phyloP scores from a whole-genome alignment of 164 flowering plant genomes.

The Chimonanthus praecox region DNA sequence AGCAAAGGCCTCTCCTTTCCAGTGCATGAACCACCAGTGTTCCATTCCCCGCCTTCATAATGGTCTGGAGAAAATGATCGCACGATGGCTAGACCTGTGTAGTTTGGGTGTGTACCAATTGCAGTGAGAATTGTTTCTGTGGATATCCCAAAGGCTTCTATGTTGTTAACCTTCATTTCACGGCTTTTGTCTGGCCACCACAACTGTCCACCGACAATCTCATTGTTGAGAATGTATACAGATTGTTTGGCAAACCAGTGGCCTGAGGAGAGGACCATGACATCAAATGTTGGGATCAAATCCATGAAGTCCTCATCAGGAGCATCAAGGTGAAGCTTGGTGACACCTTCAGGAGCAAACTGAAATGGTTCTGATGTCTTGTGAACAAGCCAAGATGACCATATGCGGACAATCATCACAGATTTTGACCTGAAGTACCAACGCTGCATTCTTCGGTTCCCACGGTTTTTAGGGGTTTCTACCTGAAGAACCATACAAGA shows the following conservation, averaged over 20 bases:
- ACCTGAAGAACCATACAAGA: constrained; percentile 36
- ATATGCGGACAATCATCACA: constrained; percentile 65
- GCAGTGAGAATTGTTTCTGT: constrained; percentile 69
- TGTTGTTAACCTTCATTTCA: constrained; percentile 52
- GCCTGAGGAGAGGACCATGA: constrained; percentile 85
- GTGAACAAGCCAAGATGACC: constrained; percentile 98
- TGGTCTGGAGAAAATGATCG: constrained; percentile 93
- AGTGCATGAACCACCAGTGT: constrained; percentile 96
- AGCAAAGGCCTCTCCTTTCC: constrained; percentile 64
- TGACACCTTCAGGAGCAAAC: constrained; percentile 69
- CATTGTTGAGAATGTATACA: constrained; percentile 60
- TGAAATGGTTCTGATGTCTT: constrained; percentile 50
- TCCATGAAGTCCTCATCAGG: constrained; percentile 73
- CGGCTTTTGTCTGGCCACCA: constrained; percentile 81
- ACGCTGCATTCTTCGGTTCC: constrained; percentile 76
- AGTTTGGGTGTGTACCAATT: constrained; percentile 58
- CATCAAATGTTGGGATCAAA: constrained; percentile 53
- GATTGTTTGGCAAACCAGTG: constrained; percentile 98
- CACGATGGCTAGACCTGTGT: constrained; percentile 72
- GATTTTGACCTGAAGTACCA: constrained; percentile 69
- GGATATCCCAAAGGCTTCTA: constrained; percentile 81
- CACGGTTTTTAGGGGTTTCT: constrained; percentile 81
- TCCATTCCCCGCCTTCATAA: constrained; percentile 96
- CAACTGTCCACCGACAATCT: constrained; percentile 86
- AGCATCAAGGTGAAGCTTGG: constrained; percentile 67